These are phyloP conservation scores for Carallia pectinifolia DNA, from an alignment of 345 rosid species.

Conservation along the genomic window DNA sequence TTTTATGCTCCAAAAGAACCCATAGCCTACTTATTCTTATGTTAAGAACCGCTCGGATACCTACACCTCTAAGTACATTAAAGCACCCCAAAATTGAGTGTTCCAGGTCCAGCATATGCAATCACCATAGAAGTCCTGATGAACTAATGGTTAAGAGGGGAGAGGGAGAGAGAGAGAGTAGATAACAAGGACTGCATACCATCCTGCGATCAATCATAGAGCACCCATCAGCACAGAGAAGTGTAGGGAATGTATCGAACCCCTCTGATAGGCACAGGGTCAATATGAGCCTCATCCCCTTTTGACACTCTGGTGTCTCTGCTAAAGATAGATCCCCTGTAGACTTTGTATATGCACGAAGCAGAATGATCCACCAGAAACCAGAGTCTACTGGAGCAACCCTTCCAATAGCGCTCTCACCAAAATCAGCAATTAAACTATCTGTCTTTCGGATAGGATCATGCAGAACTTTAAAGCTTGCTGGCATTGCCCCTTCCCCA, in stretches of 20 bases:
- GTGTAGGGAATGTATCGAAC: slow-evolving; percentile 81
- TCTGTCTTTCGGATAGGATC: slow-evolving; percentile 63
- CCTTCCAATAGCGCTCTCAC: slow-evolving; percentile 82
- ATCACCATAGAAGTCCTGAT: too few relatives aligned
- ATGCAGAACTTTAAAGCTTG: slow-evolving; percentile 79
- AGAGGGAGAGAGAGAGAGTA: background rate
- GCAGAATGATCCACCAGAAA: slow-evolving; percentile 90
- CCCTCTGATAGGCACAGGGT: slow-evolving; percentile 76
- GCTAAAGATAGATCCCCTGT: slow-evolving; percentile 64
- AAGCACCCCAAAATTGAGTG: too few relatives aligned
- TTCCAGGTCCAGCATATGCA: too few relatives aligned
- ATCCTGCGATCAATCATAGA: slow-evolving; percentile 85
- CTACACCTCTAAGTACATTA: background rate
- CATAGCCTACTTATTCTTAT: background rate
- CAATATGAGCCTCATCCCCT: slow-evolving; percentile 77
- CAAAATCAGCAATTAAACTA: slow-evolving; percentile 69
- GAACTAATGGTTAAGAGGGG: background rate
- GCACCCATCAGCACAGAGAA: slow-evolving; percentile 90
- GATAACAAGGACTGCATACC: slow-evolving; percentile 37
- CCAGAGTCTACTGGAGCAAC: slow-evolving; percentile 90
- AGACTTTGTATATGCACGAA: slow-evolving; percentile 77
- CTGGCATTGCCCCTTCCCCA: slow-evolving; percentile 86
- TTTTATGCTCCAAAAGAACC: background rate
- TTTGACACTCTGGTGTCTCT: slow-evolving; percentile 70
- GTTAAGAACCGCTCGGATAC: background rate